Conservation (phyloP, 2,329 filamentous ascomycete species). For the Pseudogymnoascus sp. region DNA sequence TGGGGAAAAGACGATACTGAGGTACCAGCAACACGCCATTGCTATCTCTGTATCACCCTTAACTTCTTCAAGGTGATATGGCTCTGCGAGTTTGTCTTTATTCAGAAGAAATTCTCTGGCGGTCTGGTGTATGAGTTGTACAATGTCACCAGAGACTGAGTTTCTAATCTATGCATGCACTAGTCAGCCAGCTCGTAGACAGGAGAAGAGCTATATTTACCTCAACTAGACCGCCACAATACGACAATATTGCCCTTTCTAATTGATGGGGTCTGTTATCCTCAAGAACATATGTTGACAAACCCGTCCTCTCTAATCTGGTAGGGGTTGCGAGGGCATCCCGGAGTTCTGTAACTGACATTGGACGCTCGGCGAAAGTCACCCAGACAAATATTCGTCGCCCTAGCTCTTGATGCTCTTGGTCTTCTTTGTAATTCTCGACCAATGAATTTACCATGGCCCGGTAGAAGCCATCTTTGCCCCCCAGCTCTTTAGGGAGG, state of each 20-base stretch:
- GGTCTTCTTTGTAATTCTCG: neutral
- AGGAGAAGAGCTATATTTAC: neutral
- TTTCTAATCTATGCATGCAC: no score
- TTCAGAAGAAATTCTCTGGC: constrained; percentile 9
- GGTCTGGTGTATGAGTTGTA: constrained; percentile 12
- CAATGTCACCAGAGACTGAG: no score
- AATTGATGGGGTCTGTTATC: neutral
- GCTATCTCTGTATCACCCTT: neutral
- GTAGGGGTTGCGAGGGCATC: neutral
- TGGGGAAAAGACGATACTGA: neutral
- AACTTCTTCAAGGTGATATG: neutral
- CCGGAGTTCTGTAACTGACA: neutral
- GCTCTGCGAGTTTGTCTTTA: neutral
- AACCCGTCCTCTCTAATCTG: neutral
- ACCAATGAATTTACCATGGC: neutral
- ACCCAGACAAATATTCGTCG: constrained; percentile 3
- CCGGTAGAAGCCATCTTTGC: neutral
- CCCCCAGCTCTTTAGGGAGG: neutral
- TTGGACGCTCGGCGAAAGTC: constrained; percentile 4
- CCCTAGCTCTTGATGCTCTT: neutral
- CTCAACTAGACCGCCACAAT: neutral
- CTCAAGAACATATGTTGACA: neutral
- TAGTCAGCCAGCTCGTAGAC: no score
- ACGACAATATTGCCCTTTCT: neutral
- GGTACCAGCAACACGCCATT: neutral